Evolutionary conservation across 1,284 basidiomycete species (phyloP).

Genomic region (Xanthoconium separans): DNA sequence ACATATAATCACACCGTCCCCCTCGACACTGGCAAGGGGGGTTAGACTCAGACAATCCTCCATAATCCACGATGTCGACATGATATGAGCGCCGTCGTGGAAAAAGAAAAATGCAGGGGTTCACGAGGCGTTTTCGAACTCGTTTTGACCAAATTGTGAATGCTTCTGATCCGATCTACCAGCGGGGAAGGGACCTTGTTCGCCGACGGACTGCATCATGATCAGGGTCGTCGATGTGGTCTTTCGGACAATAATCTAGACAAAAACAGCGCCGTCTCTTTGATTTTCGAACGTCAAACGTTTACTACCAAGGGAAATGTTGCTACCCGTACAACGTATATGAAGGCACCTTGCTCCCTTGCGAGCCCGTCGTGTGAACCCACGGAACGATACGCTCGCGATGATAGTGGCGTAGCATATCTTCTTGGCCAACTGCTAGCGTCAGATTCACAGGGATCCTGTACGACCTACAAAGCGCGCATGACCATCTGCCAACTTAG

Average conservation of each 20-base stretch:
- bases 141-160: constrained; percentile 30
- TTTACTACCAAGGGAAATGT: neutral
- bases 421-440: no score
- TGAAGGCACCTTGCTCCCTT: constrained; percentile 16
- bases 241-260: constrained; percentile 8
- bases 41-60: no score
- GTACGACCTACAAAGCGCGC: neutral
- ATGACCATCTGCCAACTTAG: constrained; percentile 3
- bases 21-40: no score
- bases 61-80: neutral
- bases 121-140: constrained; percentile 20
- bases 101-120: constrained; percentile 7
- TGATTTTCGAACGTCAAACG: no score
- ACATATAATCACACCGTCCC: neutral
- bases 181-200: neutral
- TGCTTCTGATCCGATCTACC: constrained; percentile 29
- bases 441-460: constrained; percentile 4
- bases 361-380: constrained; percentile 26
- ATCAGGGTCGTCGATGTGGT: constrained; percentile 13
- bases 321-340: constrained; percentile 6
- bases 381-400: constrained; percentile 1
- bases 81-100: constrained; percentile 25
- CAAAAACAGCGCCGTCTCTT: constrained; percentile 2
- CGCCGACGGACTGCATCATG: neutral
- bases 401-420: constrained; percentile 19